Conservation (phyloP, 1,284 basidiomycete species). For the Ustilago nuda region DNA sequence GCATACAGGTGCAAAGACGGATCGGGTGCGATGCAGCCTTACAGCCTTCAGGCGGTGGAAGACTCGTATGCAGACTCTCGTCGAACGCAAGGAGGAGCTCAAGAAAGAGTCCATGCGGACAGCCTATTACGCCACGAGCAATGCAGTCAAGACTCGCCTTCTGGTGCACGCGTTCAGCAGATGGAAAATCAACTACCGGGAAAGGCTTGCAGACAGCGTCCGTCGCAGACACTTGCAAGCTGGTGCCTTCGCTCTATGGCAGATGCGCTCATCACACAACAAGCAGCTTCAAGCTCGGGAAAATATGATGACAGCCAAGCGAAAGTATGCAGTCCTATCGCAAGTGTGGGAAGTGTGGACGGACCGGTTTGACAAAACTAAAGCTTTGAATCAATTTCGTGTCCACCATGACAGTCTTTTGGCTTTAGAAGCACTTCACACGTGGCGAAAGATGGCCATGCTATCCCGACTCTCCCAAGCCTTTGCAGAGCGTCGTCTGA, state of each 20-base stretch:
- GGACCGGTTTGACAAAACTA: slow-evolving; percentile 12
- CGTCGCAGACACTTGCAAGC: slow-evolving; percentile 40
- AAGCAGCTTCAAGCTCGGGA: slow-evolving; percentile 29
- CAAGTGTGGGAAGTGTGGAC: slow-evolving; percentile 33
- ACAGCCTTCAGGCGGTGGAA: slow-evolving; percentile 51
- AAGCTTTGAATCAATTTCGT: slow-evolving; percentile 21
- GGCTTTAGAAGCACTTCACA: slow-evolving; percentile 13
- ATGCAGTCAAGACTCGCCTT: slow-evolving; percentile 17
- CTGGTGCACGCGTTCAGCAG: slow-evolving; percentile 7
- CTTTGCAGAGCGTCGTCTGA: slow-evolving; percentile 39
- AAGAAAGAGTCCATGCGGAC: slow-evolving; percentile 38
- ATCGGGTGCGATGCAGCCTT: slow-evolving; percentile 46
- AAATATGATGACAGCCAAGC: slow-evolving; percentile 7
- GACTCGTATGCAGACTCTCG: slow-evolving; percentile 6
- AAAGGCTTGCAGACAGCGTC: slow-evolving; percentile 23
- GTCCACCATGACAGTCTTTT: slow-evolving; percentile 25
- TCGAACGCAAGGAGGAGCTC: slow-evolving; percentile 32
- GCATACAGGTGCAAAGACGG: slow-evolving; percentile 25
- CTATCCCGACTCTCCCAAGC: slow-evolving; percentile 41
- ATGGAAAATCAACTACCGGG: slow-evolving; percentile 26
- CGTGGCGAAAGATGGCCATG: slow-evolving; percentile 29
- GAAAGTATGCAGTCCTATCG: slow-evolving; percentile 8
- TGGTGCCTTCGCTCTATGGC: slow-evolving; percentile 53
- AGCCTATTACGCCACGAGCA: slow-evolving; percentile 35
- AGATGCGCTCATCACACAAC: slow-evolving; percentile 26